Conservation (phyloP, 371 early-diverging fungal species). For the Mucor piriformis region DNA sequence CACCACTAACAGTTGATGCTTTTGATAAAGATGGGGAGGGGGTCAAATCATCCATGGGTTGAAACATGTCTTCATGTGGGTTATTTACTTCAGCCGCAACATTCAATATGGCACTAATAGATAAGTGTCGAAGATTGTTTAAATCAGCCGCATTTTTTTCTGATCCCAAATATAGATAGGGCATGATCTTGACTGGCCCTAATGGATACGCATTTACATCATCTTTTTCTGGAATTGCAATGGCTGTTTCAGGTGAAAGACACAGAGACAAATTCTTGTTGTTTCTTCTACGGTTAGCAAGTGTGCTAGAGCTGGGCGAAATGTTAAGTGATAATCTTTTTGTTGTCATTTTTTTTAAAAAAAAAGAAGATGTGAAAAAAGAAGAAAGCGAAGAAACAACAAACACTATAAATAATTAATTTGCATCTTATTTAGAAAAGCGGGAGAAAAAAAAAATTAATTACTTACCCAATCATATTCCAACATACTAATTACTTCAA, state of each 20-base stretch:
- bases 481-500: neutral
- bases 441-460: neutral
- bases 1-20: slow-evolving; percentile 34
- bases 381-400: neutral
- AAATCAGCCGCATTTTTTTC: slow-evolving; percentile 60
- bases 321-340: slow-evolving; percentile 16
- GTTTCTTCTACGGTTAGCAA: slow-evolving; percentile 23
- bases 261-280: slow-evolving; percentile 45
- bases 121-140: slow-evolving; percentile 41
- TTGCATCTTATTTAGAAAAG: slow-evolving; percentile 1
- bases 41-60: slow-evolving; percentile 29
- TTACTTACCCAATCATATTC: neutral
- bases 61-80: slow-evolving; percentile 38
- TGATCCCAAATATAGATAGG: slow-evolving; percentile 73
- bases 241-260: slow-evolving; percentile 23
- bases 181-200: slow-evolving; percentile 65
- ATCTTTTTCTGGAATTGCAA: slow-evolving; percentile 12
- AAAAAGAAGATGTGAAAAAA: neutral
- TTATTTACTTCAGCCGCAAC: slow-evolving; percentile 77
- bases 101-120: slow-evolving; percentile 70
- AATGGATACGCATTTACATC: slow-evolving; percentile 42
- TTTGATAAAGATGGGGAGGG: slow-evolving; percentile 43
- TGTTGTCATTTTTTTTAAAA: neutral
- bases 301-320: slow-evolving; percentile 7
- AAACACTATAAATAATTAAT: neutral